Conservation (phyloP, 2,329 filamentous ascomycete genomes). For the Colletotrichum sublineola region DNA sequence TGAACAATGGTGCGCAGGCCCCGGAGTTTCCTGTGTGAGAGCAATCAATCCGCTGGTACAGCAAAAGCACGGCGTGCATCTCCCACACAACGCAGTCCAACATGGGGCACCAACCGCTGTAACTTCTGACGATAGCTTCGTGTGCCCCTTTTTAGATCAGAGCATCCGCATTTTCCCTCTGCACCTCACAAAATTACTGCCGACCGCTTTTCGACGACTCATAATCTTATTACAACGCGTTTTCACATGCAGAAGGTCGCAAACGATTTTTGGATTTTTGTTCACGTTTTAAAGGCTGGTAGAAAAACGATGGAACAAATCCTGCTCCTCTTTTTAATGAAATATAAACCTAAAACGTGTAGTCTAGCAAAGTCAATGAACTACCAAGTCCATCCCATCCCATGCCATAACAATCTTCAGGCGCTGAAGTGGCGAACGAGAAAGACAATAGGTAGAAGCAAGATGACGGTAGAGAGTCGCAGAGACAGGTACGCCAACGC, state of each 20-base stretch:
- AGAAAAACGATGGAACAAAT: no score
- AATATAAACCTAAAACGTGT: no score
- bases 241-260: background rate
- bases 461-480: constrained; percentile 4
- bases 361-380: constrained; percentile 2
- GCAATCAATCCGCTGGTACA: constrained; percentile 7
- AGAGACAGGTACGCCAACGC: constrained; percentile 16
- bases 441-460: background rate
- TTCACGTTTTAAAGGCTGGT: no score
- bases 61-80: constrained; percentile 12
- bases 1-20: background rate
- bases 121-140: constrained; percentile 36
- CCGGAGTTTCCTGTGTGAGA: background rate
- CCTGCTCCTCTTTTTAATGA: background rate
- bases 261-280: background rate
- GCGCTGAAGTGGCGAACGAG: constrained; percentile 36
- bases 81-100: background rate
- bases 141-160: constrained; percentile 1
- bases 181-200: background rate
- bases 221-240: background rate
- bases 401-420: constrained; percentile 28
- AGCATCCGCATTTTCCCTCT: constrained; percentile 11
- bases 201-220: background rate
- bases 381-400: constrained; percentile 28
- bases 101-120: constrained; percentile 15